phyloP scores from a whole-genome alignment of 345 rosid genomes.

The Salix udensis region DNA sequence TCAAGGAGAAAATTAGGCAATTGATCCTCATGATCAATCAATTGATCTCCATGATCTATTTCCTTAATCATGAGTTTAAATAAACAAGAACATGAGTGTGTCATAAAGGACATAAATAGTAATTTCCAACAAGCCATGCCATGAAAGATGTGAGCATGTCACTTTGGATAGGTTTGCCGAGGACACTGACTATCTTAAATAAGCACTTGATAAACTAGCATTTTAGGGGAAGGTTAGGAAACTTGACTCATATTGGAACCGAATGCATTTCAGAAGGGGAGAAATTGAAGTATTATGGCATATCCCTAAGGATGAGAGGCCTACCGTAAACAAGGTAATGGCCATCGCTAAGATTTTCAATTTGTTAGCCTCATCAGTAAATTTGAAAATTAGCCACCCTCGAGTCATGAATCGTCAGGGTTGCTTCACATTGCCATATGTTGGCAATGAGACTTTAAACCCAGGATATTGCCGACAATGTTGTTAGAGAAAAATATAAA shows the following conservation, averaged over 20 bases:
- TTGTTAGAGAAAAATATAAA: no score
- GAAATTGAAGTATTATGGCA: neutral
- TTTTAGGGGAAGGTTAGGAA: neutral
- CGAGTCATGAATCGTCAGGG: fast-evolving
- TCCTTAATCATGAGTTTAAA: no score
- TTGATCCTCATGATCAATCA: no score
- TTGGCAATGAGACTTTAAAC: no score
- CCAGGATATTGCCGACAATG: neutral
- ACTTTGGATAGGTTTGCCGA: neutral
- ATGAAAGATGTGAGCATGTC: neutral
- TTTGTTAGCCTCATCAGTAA: no score
- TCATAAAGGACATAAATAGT: no score
- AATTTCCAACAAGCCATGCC: neutral
- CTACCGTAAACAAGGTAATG: neutral
- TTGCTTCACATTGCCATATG: neutral
- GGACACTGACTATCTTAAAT: no score
- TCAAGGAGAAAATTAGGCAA: no score
- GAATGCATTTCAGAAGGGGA: neutral
- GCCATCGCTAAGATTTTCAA: no score
- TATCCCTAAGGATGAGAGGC: neutral
- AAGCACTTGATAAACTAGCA: neutral
- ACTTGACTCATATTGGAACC: neutral
- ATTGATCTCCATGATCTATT: no score
- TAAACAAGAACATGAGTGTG: no score
- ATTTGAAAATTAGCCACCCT: neutral